Base-by-base conservation (phyloP, 108 stramenopile species). In the Nannochloropsis granulata region DNA sequence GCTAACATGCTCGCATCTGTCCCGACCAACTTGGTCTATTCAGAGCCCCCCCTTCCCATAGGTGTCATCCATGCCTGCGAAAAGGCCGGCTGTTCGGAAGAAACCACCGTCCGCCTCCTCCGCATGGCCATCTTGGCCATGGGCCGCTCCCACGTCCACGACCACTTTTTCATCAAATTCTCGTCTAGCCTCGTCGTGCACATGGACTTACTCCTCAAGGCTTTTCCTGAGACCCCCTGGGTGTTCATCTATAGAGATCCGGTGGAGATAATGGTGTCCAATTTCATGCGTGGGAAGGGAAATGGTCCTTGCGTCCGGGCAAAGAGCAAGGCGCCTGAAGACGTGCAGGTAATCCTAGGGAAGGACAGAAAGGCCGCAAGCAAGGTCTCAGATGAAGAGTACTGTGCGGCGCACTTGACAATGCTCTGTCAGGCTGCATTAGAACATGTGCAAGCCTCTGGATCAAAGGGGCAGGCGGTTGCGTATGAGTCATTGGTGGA, bases 161-260 rank as follows among this genome's bases (percentile, higher is more conserved):
- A 90, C 25, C 89, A 89, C 42, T 88, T 95, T 71, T 97, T 97
- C 91, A 95, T 95, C 93, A 98, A 98, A 89, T 94, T 98, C 92
- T 96, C 86, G 87, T 90, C 85, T 25, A 78, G 90, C 84, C 80
- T 81, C 44, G 25, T 88, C 9, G 12, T 78, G 26, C 7, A 43
- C 42, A 87, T 89, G 80, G 25, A 82, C 13, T 44, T 79, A 56
- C 82, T 82, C 81, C 44, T 84, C 44, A 78, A 88, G 71, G 96
- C 96, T 11, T 97, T 97, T 86, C 98, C 96, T 5, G 83, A 93
- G 23, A 92, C 93, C 12, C 96, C 96, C 0, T 98, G 96, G 96
- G 92, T 95, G 25, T 97, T 94, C 87, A 90, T 98, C 46, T 96
- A 94, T 86, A 89, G 98, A 25, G 94, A 97, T n/a, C 96, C 96